A percentile compares a stretch with the other conserved stretches of the same genome.
Evolutionary conservation across 257 asterid genomes (phyloP).

Genomic region (Nicotiana tomentosiformis): DNA sequence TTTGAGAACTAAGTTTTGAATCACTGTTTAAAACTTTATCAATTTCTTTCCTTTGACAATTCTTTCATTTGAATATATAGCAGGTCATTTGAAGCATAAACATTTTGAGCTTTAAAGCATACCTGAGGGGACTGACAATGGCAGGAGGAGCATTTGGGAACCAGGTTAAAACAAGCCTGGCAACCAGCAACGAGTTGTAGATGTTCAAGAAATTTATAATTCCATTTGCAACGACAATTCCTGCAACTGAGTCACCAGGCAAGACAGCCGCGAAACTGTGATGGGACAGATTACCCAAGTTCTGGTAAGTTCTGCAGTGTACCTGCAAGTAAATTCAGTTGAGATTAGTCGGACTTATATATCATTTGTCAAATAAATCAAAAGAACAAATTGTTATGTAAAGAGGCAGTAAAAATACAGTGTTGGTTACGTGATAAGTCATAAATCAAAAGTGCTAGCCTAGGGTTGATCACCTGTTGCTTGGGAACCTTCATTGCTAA

Average conservation of each 20-base stretch:
- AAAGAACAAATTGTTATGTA: not conserved
- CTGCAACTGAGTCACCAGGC: constrained; percentile 86
- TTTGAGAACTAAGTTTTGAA: not conserved
- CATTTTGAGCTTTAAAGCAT: not conserved
- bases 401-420: not conserved
- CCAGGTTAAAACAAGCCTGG: constrained; percentile 88
- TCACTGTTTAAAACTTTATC: not conserved
- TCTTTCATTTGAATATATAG: not conserved
- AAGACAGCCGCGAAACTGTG: constrained; percentile 72
- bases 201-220: constrained; percentile 65
- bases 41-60: not conserved
- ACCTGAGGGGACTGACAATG: constrained; percentile 82
- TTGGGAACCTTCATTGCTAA: too few relatives aligned
- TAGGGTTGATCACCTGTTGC: too few relatives aligned
- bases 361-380: not conserved
- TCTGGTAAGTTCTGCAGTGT: constrained; percentile 31
- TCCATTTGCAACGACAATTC: constrained; percentile 71
- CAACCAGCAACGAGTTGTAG: constrained; percentile 70
- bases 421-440: too few relatives aligned
- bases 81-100: not conserved
- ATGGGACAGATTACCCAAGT: constrained; percentile 20
- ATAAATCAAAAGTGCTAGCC: too few relatives aligned
- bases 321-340: constrained; percentile 34
- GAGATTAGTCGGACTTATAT: not conserved
- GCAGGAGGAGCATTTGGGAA: constrained; percentile 91